phyloP scores from a whole-genome alignment of 192 early-diverging fungal genomes.

The Rhizophlyctis rosea region DNA sequence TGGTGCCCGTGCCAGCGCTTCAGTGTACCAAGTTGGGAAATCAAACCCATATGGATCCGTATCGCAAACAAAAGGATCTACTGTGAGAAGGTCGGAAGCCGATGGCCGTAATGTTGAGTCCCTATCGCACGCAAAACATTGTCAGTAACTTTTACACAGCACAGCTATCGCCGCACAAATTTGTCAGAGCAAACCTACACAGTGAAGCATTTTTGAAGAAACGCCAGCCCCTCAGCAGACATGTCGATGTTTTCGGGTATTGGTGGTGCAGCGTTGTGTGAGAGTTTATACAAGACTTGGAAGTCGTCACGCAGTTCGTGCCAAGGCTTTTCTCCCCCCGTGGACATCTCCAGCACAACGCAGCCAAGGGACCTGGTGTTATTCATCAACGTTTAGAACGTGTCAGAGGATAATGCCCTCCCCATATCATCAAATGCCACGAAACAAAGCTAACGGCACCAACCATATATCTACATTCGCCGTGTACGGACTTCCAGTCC shows the following conservation, averaged over 20 bases:
- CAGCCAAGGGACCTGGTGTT: constrained; percentile 58
- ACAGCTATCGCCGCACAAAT: not conserved
- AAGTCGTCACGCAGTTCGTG: constrained; percentile 29
- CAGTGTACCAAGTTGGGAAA: constrained; percentile 15
- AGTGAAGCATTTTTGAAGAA: constrained; percentile 68
- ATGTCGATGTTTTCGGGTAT: constrained; percentile 59
- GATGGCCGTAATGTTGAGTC: constrained; percentile 68
- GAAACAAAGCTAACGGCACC: constrained; percentile 56
- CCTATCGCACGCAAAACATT: constrained; percentile 24
- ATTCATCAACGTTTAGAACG: constrained; percentile 9
- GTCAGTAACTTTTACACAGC: not conserved
- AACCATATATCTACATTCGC: constrained; percentile 87
- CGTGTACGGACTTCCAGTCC: constrained; percentile 77
- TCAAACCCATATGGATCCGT: constrained; percentile 30
- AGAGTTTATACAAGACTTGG: constrained; percentile 60
- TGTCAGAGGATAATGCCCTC: constrained; percentile 3
- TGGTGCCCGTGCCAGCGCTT: not conserved
- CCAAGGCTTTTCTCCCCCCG: constrained; percentile 75
- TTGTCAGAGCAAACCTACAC: constrained; percentile 46
- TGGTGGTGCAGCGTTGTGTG: constrained; percentile 66
- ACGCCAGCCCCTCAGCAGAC: constrained; percentile 61
- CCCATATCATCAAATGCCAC: constrained; percentile 5
- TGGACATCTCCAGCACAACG: constrained; percentile 91
- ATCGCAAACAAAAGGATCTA: not conserved
- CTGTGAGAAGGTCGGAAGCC: constrained; percentile 57